A percentile compares a stretch with the other conserved stretches of the same genome.
phyloP scores from a whole-genome alignment of 805 yeast genomes.

The Kodamaea kaohsiungensis region DNA sequence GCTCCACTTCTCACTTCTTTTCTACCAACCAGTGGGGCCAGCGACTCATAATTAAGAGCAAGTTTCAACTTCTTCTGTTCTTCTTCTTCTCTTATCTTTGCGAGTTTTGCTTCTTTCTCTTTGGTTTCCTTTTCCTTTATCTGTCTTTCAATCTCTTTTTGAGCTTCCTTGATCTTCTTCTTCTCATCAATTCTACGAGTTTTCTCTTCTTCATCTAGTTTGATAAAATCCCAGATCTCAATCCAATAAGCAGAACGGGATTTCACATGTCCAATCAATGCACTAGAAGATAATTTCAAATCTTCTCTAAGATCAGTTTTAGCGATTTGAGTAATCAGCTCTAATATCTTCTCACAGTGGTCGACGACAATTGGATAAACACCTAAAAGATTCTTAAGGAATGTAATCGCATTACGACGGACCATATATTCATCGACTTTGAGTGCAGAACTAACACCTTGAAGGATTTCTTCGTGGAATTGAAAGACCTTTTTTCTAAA shows the following conservation, averaged over 20 bases:
- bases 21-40: constrained; percentile 9
- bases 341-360: constrained; percentile 57
- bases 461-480: constrained; percentile 56
- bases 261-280: constrained; percentile 64
- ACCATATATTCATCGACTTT: constrained; percentile 66
- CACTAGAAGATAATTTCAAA: constrained; percentile 72
- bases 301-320: constrained; percentile 71
- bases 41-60: constrained; percentile 12
- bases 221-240: constrained; percentile 57
- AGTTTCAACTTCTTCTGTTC: constrained; percentile 13
- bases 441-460: constrained; percentile 45
- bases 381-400: constrained; percentile 63
- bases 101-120: constrained; percentile 13
- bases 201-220: constrained; percentile 46
- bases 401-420: constrained; percentile 75
- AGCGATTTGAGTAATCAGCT: constrained; percentile 49
- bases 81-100: constrained; percentile 8
- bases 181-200: constrained; percentile 19
- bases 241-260: constrained; percentile 55
- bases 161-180: constrained; percentile 22
- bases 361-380: constrained; percentile 68
- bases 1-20: constrained; percentile 13
- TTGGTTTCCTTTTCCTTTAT: constrained; percentile 16
- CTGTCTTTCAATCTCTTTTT: constrained; percentile 16
- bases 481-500: constrained; percentile 45